Conservation (phyloP, 2,329 filamentous ascomycete species). For the Onygenales sp. region DNA sequence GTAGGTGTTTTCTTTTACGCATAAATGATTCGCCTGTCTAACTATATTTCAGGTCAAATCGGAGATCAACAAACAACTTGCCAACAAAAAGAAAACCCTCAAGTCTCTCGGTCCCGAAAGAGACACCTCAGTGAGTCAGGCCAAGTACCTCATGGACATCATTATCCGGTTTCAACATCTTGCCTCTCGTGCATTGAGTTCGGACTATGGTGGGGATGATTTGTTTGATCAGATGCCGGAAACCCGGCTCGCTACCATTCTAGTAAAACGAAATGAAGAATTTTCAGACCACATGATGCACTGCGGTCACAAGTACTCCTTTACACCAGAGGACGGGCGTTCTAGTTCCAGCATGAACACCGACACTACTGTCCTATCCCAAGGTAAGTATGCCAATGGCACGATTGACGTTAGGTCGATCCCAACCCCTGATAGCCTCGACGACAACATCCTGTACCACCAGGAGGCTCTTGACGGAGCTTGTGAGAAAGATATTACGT, state of each 20-base stretch:
- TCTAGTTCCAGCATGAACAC: too few species aligned
- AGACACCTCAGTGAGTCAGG: conserved; percentile 25
- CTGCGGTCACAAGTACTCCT: conserved; percentile 15
- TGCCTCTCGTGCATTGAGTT: conserved; percentile 23
- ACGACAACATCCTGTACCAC: conserved; percentile 12
- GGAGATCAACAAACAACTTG: conserved; percentile 28
- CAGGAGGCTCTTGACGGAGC: conserved; percentile 3
- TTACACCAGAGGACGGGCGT: conserved; percentile 1
- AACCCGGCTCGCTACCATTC: too few species aligned
- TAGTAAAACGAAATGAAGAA: conserved; percentile 18
- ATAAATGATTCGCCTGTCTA: background rate
- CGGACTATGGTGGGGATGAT: conserved; percentile 26
- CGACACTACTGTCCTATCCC: background rate
- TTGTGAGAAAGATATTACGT: conserved; percentile 28
- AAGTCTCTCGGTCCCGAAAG: conserved; percentile 25
- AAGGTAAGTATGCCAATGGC: background rate
- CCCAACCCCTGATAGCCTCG: too few species aligned
- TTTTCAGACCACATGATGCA: conserved; percentile 15
- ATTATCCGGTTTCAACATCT: conserved; percentile 30
- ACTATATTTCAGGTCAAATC: conserved; percentile 18
- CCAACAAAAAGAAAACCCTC: conserved; percentile 18
- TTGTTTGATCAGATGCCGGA: too few species aligned
- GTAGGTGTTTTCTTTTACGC: conserved; percentile 16
- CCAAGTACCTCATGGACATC: conserved; percentile 28
- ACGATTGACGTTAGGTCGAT: background rate